phyloP scores from a whole-genome alignment of 768 basidiomycete species.

The Omphalotus guepiniiformis region DNA sequence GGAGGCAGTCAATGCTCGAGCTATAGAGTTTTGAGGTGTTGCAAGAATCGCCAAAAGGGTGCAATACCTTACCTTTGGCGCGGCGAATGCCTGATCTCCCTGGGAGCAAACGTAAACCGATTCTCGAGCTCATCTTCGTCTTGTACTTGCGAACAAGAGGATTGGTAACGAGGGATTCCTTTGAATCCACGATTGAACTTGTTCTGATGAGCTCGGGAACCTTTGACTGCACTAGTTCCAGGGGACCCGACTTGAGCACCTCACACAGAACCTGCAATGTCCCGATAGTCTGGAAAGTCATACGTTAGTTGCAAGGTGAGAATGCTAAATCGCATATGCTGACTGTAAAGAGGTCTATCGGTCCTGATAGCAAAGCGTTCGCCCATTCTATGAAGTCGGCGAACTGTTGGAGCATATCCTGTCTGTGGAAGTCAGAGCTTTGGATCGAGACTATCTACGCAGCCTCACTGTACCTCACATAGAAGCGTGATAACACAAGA shows the following conservation, averaged over 20 bases:
- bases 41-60: constrained; percentile 3
- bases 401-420: constrained; percentile 51
- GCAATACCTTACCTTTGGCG: constrained; percentile 34
- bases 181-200: constrained; percentile 36
- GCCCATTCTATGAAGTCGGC: constrained; percentile 50
- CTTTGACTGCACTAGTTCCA: constrained; percentile 44
- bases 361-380: constrained; percentile 29
- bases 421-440: constrained; percentile 32
- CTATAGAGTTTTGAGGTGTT: constrained; percentile 16
- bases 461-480: constrained; percentile 57
- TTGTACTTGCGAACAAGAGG: constrained; percentile 66
- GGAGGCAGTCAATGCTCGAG: constrained; percentile 26
- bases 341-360: constrained; percentile 51
- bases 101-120: constrained; percentile 61
- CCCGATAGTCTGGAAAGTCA: constrained; percentile 53
- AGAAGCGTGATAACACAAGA: constrained; percentile 75
- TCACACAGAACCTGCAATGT: constrained; percentile 67
- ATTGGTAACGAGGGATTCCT: constrained; percentile 41
- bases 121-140: constrained; percentile 63
- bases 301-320: background rate
- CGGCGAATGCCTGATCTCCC: constrained; percentile 31
- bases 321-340: constrained; percentile 16
- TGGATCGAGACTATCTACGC: background rate
- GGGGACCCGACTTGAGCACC: constrained; percentile 59
- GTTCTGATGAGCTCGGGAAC: constrained; percentile 43